These are phyloP conservation scores for Euphorbia celastroides DNA, from an alignment of 441 rosid genomes.

Conservation along the genomic window DNA sequence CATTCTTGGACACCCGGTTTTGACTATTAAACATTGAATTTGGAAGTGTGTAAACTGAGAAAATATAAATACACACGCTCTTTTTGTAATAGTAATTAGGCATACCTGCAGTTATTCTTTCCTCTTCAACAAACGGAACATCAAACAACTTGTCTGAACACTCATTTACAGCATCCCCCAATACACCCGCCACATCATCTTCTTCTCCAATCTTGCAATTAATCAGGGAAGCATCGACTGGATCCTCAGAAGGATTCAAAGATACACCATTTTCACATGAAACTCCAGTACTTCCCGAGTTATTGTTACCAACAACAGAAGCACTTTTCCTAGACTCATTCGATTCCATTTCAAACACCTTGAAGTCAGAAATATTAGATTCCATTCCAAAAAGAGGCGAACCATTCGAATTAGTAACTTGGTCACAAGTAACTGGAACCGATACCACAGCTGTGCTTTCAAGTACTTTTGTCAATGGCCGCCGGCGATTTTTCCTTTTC, in stretches of 20 bases:
- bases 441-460: conserved; percentile 87
- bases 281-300: conserved; percentile 63
- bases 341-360: conserved; percentile 45
- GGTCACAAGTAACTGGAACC: conserved; percentile 69
- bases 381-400: conserved; percentile 47
- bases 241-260: conserved; percentile 40
- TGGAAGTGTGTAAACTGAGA: background rate
- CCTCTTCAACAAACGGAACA: conserved; percentile 74
- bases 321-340: conserved; percentile 54
- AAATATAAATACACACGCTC: background rate
- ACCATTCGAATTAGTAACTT: conserved; percentile 47
- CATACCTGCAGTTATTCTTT: conserved; percentile 63
- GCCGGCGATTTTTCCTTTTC: conserved; percentile 71
- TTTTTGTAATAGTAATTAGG: conserved; percentile 11
- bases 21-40: background rate
- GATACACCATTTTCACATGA: conserved; percentile 57
- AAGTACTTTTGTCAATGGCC: conserved; percentile 82
- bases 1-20: background rate
- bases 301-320: conserved; percentile 39
- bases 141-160: conserved; percentile 59
- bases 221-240: conserved; percentile 38
- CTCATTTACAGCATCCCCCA: conserved; percentile 45
- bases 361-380: conserved; percentile 54
- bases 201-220: conserved; percentile 42
- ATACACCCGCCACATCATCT: conserved; percentile 40